A percentile compares a stretch with the other conserved stretches of the same genome.
Evolutionary conservation across 169 alveolate species (phyloP).

Genomic region (Plasmodium gallinaceum): DNA sequence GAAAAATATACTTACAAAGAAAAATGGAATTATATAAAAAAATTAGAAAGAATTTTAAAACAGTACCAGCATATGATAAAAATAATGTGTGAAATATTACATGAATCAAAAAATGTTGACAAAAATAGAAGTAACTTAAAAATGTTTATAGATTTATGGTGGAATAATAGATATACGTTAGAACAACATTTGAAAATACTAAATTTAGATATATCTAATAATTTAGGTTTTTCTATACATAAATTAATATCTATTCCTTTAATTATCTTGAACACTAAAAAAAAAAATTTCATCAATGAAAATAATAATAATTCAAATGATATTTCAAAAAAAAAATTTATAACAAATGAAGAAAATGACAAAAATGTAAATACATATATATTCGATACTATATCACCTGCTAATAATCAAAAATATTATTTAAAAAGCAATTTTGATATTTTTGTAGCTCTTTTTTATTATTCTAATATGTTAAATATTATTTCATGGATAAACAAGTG

Average conservation of each 20-base stretch:
- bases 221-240: slow-evolving; percentile 65
- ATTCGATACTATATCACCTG: slow-evolving; percentile 36
- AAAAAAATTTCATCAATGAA: background rate
- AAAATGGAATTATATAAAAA: slow-evolving; percentile 76
- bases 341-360: slow-evolving; percentile 1
- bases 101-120: slow-evolving; percentile 60
- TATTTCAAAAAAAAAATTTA: background rate
- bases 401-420: slow-evolving; percentile 56
- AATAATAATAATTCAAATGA: background rate
- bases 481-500: slow-evolving; percentile 65
- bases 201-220: slow-evolving; percentile 61
- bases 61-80: slow-evolving; percentile 77
- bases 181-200: slow-evolving; percentile 73
- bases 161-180: slow-evolving; percentile 73
- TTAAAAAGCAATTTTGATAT: slow-evolving; percentile 70
- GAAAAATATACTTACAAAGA: slow-evolving; percentile 48
- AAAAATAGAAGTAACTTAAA: slow-evolving; percentile 37
- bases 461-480: slow-evolving; percentile 39
- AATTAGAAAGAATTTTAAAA: slow-evolving; percentile 64
- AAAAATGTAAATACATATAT: background rate
- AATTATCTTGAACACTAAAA: slow-evolving; percentile 40
- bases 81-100: slow-evolving; percentile 71
- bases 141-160: slow-evolving; percentile 67
- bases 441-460: slow-evolving; percentile 60
- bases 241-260: slow-evolving; percentile 71